A percentile compares a stretch with the other conserved stretches of the same genome.
Conservation (phyloP, 257 asterid species). For the Solanum chmielewskii region DNA sequence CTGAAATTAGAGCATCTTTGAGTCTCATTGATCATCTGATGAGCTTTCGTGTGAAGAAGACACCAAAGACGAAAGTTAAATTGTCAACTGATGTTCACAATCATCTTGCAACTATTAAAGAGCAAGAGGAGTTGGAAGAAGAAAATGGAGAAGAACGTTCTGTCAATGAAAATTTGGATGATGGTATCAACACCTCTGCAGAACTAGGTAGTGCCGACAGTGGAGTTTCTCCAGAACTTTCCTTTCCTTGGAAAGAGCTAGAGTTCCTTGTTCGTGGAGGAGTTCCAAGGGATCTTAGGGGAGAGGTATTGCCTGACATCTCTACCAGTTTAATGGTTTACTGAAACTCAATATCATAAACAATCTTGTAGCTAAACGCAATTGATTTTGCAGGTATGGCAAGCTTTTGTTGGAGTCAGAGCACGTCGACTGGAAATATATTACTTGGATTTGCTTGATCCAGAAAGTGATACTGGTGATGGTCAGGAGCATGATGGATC, state of each 20-base stretch:
- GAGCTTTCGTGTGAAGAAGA: slow-evolving; percentile 55
- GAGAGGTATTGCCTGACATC: slow-evolving; percentile 51
- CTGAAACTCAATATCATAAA: not conserved
- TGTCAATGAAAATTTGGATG: slow-evolving; percentile 23
- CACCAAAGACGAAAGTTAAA: slow-evolving; percentile 22
- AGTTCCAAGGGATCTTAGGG: slow-evolving; percentile 86
- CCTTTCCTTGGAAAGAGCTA: slow-evolving; percentile 57
- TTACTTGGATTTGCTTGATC: slow-evolving; percentile 62
- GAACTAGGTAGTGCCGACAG: slow-evolving; percentile 15
- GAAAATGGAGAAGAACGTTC: slow-evolving; percentile 24
- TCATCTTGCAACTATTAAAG: slow-evolving; percentile 41
- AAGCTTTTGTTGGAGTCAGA: slow-evolving; percentile 80
- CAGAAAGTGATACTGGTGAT: slow-evolving; percentile 30
- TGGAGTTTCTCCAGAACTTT: slow-evolving; percentile 21
- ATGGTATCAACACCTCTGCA: slow-evolving; percentile 22
- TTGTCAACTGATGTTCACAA: slow-evolving; percentile 1
- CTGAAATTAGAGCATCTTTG: slow-evolving; percentile 47
- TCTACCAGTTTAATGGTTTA: not conserved
- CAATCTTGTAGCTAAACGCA: not conserved
- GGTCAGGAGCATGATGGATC: slow-evolving; percentile 23
- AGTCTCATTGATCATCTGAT: slow-evolving; percentile 44
- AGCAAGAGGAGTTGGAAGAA: slow-evolving; percentile 15
- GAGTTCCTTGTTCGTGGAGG: slow-evolving; percentile 84
- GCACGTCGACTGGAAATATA: slow-evolving; percentile 68
- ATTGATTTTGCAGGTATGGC: slow-evolving; percentile 79